Conservation (phyloP, 2,329 filamentous ascomycete species). For the Penicillium sp. region DNA sequence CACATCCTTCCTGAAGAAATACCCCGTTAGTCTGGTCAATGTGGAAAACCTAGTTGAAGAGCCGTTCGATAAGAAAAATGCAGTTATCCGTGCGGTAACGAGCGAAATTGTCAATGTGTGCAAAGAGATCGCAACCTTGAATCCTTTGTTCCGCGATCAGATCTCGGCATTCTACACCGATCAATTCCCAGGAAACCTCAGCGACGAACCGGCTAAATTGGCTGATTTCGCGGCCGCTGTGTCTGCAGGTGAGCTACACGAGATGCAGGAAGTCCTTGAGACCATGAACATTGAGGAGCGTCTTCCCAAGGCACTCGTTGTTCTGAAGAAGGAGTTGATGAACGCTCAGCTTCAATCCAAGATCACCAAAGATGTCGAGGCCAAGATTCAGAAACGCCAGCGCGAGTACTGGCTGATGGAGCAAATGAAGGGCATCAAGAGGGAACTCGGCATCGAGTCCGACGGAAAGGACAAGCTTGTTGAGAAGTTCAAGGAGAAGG, state of each 20-base stretch:
- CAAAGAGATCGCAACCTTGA: slow-evolving; percentile 92
- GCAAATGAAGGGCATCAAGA: slow-evolving; percentile 97
- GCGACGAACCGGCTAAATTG: slow-evolving; percentile 88
- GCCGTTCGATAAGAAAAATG: slow-evolving; percentile 84
- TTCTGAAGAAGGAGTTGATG: slow-evolving; percentile 97
- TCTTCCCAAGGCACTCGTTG: slow-evolving; percentile 83
- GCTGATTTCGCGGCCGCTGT: slow-evolving; percentile 97
- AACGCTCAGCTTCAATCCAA: slow-evolving; percentile 96
- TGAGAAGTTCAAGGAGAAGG: slow-evolving; percentile 96
- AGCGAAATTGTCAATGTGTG: slow-evolving; percentile 99
- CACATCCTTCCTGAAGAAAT: slow-evolving; percentile 86
- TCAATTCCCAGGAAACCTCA: slow-evolving; percentile 90
- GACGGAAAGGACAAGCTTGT: slow-evolving; percentile 98
- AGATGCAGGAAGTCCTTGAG: slow-evolving; percentile 87
- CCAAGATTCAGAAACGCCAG: slow-evolving; percentile 94
- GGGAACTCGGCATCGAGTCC: slow-evolving; percentile 92
- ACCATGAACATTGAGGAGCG: slow-evolving; percentile 89
- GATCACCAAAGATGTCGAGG: slow-evolving; percentile 96
- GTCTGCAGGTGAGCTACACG: slow-evolving; percentile 86
- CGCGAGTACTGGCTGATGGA: slow-evolving; percentile 99
- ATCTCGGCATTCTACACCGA: slow-evolving; percentile 97
- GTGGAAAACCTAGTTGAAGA: slow-evolving; percentile 91
- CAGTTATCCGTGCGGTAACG: slow-evolving; percentile 84
- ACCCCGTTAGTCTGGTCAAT: slow-evolving; percentile 89
- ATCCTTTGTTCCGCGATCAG: slow-evolving; percentile 93